These are phyloP conservation scores for Pugionium cornutum DNA, from an alignment of 345 rosid species.

Conservation along the genomic window DNA sequence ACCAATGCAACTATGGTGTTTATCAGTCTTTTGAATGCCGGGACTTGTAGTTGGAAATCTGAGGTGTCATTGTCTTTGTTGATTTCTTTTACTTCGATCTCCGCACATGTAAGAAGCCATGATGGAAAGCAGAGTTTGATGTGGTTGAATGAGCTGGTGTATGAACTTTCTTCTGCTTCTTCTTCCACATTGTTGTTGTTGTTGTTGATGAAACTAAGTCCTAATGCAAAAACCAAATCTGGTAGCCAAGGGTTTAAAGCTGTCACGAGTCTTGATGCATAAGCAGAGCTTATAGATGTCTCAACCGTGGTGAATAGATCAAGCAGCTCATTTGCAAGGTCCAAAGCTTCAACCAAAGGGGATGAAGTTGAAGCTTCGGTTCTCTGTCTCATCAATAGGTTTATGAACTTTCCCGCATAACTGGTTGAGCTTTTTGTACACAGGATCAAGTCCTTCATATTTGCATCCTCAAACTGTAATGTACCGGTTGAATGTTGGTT, in stretches of 20 bases:
- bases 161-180: slow-evolving; percentile 37
- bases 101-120: slow-evolving; percentile 64
- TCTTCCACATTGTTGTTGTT: slow-evolving; percentile 30
- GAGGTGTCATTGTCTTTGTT: slow-evolving; percentile 24
- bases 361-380: slow-evolving; percentile 51
- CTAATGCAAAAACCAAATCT: slow-evolving; percentile 81
- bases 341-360: slow-evolving; percentile 55
- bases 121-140: slow-evolving; percentile 56
- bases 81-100: slow-evolving; percentile 51
- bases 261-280: slow-evolving; percentile 54
- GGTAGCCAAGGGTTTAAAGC: slow-evolving; percentile 79
- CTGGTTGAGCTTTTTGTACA: slow-evolving; percentile 75
- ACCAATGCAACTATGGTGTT: slow-evolving; percentile 46
- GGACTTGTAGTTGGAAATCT: slow-evolving; percentile 43
- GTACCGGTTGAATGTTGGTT: slow-evolving; percentile 42
- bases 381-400: slow-evolving; percentile 51
- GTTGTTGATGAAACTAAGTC: slow-evolving; percentile 47
- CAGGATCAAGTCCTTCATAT: slow-evolving; percentile 49
- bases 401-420: slow-evolving; percentile 72
- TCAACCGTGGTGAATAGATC: slow-evolving; percentile 57
- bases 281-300: slow-evolving; percentile 49
- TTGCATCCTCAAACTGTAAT: slow-evolving; percentile 52
- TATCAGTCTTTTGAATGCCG: slow-evolving; percentile 49
- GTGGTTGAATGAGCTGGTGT: slow-evolving; percentile 41
- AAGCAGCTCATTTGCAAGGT: slow-evolving; percentile 61